Evolutionary conservation across 2,329 filamentous ascomycete species (phyloP).

Genomic region (Hirsutella thompsonii): DNA sequence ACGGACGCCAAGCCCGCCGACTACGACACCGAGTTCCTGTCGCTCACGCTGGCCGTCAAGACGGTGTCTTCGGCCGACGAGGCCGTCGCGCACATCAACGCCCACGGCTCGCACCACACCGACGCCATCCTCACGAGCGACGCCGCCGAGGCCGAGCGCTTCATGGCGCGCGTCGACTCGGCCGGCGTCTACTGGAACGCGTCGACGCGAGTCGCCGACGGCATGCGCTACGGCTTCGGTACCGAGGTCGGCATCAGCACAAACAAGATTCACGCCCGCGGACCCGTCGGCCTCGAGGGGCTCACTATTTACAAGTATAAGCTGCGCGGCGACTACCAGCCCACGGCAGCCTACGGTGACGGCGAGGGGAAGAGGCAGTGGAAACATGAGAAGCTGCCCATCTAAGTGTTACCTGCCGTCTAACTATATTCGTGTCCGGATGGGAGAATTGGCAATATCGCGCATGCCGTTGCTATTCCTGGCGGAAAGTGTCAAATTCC

Average conservation of each 20-base stretch:
- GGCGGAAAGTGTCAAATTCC: no score
- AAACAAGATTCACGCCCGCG: constrained; percentile 93
- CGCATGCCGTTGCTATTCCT: no score
- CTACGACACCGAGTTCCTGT: constrained; percentile 81
- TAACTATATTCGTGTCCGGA: no score
- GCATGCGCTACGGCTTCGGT: constrained; percentile 94
- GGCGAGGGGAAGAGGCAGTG: constrained; percentile 45
- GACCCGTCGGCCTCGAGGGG: constrained; percentile 87
- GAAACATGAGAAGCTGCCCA: constrained; percentile 42
- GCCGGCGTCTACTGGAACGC: constrained; percentile 96
- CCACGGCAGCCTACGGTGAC: constrained; percentile 62
- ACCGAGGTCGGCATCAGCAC: constrained; percentile 98
- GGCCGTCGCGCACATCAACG: constrained; percentile 82
- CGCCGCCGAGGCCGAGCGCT: constrained; percentile 56
- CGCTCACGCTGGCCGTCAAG: constrained; percentile 74
- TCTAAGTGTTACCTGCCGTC: constrained; percentile 14
- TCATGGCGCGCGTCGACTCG: constrained; percentile 77
- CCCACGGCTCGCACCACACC: constrained; percentile 86
- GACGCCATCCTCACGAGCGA: constrained; percentile 75
- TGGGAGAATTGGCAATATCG: no score
- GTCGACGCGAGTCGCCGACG: constrained; percentile 86
- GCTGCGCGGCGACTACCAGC: constrained; percentile 70
- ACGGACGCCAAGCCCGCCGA: constrained; percentile 57
- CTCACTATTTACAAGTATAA: constrained; percentile 97
- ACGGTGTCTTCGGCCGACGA: constrained; percentile 55